Base-by-base conservation (phyloP, 495 filamentous ascomycete species). In the Podospora australis region DNA sequence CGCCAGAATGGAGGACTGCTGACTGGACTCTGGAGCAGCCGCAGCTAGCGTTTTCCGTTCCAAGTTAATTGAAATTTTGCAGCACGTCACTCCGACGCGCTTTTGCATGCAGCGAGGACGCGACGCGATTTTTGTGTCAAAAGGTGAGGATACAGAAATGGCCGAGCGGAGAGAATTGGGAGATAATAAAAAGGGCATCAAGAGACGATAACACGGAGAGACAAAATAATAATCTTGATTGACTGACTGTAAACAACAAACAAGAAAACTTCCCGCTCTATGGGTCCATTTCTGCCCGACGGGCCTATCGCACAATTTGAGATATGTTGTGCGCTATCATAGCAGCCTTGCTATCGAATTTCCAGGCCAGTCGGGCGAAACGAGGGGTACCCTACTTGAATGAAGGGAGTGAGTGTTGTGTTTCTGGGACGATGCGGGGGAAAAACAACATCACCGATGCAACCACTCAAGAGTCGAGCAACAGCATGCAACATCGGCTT, bases 11-110 rank as follows among this genome's bases (percentile, higher is more conserved):
- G 17, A 21, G 11, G 19, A 21, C 16, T 19, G 6, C 23, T 26
- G 39, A 45, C 40, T 53, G 34, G 28, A 21, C 50, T 42, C 50
- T 35, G 34, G 34, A 20, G 25, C 29, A 26, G 11, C 36, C 43
- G 24, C 16, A 28, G 21, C 35, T 32, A 44, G 34, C 36, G 38
- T 44, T 48, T 48, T 43, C 34, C n/a, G n/a, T n/a, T n/a, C n/a
- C n/a, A 26, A 39, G 42, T 47, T 40, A 46, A 48, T 46, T 26
- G 24, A 50, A 34, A 42, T 39, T 40, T 22, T 38, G 46, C 46
- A 47, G 52, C 52, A 55, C 43, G 43, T 39, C 43, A 50, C 29
- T 24, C 28, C 20, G 22, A 55, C 52, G 48, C 52, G 52, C 48
- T 39, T 41, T 38, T 43, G 40, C 22, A 40, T 39, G 42, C 35